phyloP scores from a whole-genome alignment of 2,329 filamentous ascomycete species.

The Lachnellula subtilissima region DNA sequence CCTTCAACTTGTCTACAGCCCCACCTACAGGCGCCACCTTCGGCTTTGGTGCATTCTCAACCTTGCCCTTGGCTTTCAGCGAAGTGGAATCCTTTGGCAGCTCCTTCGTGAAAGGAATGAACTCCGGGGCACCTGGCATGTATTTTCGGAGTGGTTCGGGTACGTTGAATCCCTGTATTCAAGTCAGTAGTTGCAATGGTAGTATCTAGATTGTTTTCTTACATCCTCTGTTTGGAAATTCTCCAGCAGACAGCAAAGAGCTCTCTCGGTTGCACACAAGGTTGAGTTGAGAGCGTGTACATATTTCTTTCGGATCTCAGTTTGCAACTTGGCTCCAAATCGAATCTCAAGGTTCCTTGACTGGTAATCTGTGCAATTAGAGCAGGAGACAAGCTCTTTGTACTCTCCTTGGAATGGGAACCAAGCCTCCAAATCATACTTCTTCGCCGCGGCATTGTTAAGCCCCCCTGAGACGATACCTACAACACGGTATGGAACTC shows the following conservation, averaged over 20 bases:
- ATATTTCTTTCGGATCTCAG: conserved; percentile 83
- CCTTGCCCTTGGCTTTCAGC: conserved; percentile 44
- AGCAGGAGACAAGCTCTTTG: conserved; percentile 96
- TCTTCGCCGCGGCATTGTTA: conserved; percentile 86
- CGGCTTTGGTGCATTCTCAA: conserved; percentile 27
- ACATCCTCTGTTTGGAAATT: conserved; percentile 92
- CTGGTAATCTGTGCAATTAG: conserved; percentile 98
- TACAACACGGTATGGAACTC: conserved; percentile 85
- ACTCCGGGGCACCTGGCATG: conserved; percentile 82
- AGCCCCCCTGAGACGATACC: conserved; percentile 94
- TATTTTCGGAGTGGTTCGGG: conserved; percentile 84
- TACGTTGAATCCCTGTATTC: conserved; percentile 64
- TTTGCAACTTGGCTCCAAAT: conserved; percentile 81
- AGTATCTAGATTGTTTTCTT: conserved; percentile 31
- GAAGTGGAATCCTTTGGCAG: conserved; percentile 70
- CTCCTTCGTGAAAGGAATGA: conserved; percentile 84
- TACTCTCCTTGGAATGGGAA: conserved; percentile 96
- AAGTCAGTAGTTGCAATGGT: not conserved
- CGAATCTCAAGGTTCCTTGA: conserved; percentile 89
- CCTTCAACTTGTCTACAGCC: conserved; percentile 35
- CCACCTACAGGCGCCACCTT: conserved; percentile 24
- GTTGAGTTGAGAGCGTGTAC: conserved; percentile 91
- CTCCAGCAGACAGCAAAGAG: conserved; percentile 90
- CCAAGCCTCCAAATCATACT: conserved; percentile 94
- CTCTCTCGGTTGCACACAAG: conserved; percentile 84